A percentile compares a stretch with the other conserved stretches of the same genome.
phyloP scores from a whole-genome alignment of 768 basidiomycete genomes.

The Leucosporidium creatinivorum region DNA sequence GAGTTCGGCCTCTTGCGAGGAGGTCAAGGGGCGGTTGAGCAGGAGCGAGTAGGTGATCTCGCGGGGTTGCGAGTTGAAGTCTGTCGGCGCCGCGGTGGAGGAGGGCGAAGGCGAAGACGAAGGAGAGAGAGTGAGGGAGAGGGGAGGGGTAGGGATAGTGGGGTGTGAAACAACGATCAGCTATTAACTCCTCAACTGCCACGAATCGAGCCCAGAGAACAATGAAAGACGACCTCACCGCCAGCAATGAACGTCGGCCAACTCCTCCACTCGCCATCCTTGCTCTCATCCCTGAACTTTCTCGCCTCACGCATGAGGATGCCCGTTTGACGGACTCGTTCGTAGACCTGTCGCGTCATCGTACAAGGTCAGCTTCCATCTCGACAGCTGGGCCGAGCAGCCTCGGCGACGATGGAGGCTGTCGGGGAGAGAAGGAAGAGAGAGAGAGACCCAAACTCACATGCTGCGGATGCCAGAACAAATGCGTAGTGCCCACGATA shows the following conservation, averaged over 20 bases:
- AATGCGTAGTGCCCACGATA: slow-evolving; percentile 77
- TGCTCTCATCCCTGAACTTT: slow-evolving; percentile 48
- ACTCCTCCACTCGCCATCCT: slow-evolving; percentile 43
- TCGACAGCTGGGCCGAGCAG: no score
- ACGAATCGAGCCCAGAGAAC: no score
- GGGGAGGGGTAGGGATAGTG: neutral
- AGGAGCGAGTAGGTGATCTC: slow-evolving; percentile 77
- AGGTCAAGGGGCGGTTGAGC: slow-evolving; percentile 54
- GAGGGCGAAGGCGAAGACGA: neutral
- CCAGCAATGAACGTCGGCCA: slow-evolving; percentile 83
- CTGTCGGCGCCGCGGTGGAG: slow-evolving; percentile 43
- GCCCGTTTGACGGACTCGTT: slow-evolving; percentile 60
- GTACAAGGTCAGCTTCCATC: no score
- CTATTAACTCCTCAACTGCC: no score
- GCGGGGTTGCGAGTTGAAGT: slow-evolving; percentile 81
- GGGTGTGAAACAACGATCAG: no score
- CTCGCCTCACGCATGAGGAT: slow-evolving; percentile 62
- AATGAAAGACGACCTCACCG: slow-evolving; percentile 49
- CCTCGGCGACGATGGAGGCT: no score
- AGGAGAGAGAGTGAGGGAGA: neutral
- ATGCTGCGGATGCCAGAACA: slow-evolving; percentile 83
- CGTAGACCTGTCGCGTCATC: slow-evolving; percentile 72
- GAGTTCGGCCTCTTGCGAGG: slow-evolving; percentile 44
- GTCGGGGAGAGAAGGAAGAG: no score
- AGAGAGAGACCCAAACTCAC: neutral